Base-by-base conservation (phyloP, 306 rosid genomes). In the Carpinus viminea region DNA sequence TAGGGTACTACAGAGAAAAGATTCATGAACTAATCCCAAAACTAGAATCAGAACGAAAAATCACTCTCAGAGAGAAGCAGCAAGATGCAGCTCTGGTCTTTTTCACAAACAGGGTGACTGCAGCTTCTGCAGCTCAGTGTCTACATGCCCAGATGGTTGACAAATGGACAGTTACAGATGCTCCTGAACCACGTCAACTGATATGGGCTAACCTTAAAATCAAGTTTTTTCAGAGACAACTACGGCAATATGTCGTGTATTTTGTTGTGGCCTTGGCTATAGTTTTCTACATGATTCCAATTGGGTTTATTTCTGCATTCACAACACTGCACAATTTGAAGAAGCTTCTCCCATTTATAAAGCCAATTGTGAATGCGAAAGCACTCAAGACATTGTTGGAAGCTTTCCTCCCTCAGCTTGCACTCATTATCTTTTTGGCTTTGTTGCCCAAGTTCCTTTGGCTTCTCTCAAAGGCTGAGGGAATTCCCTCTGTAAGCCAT, bases 351-450 rank as follows among this genome's bases (percentile, higher is more conserved):
- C 97, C 98, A 12, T 96, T 96, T 85, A 8, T 91, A 83, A 91
- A 91, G 86, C 78, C 93, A 36, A 8, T 93, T 69, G 86, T 84
- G 87, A 17, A 78, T 0, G 21, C 72, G 7, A 0, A 0, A 10
- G 87, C 50, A 36, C 9, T 96, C 73, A 91, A 56, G 87, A 88
- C 90, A 17, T 85, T 91, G 78, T 85, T 96, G 83, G 98, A 89
- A 90, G 98, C 99, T 77, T 96, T 76, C 74, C 95, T 96, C 82
- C 98, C 99, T 77, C 99, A 93, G 84, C 11, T 96, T 66, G 99
- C 98, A 15, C 85, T 96, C 73, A 70, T 93, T 7, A 12, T 93
- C 81, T 96, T 96, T 81, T 76, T 93, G 78, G 98, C 97, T 64
- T 11, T 96, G 71, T 83, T 96, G 87, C 99, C 99, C 45, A 91